Percentiles rank a stretch among this genome's conserved stretches.
phyloP scores from a whole-genome alignment of 2,329 filamentous ascomycete genomes.

The Plectosphaerella cucumerina region DNA sequence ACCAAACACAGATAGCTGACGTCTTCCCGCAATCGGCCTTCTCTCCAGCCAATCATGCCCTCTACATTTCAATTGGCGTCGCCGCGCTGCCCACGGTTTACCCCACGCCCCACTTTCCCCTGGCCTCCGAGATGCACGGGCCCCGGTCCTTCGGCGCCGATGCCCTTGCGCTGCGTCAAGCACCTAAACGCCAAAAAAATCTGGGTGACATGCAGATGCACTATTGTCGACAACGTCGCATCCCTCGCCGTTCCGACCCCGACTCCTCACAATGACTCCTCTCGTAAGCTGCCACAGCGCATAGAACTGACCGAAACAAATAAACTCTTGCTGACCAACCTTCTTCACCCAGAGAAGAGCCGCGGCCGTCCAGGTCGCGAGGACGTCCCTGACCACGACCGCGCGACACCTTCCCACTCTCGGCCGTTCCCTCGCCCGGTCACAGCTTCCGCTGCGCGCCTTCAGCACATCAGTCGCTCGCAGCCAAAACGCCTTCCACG shows the following conservation, averaged over 20 bases:
- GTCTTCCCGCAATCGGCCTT: background rate
- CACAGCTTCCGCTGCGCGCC: conserved; percentile 1
- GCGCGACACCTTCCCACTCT: conserved; percentile 21
- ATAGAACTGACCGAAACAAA: background rate
- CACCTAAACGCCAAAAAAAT: too few species aligned
- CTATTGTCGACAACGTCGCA: too few species aligned
- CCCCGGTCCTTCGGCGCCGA: background rate
- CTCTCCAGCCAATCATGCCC: background rate
- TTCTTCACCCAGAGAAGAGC: conserved; percentile 18
- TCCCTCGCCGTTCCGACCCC: too few species aligned
- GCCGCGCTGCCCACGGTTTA: background rate
- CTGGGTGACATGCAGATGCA: too few species aligned
- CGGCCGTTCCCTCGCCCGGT: background rate
- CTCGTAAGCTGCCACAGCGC: background rate
- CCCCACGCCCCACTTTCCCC: background rate
- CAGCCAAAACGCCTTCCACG: conserved; percentile 55
- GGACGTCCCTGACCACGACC: conserved; percentile 42
- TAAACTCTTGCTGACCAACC: background rate
- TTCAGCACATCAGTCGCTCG: conserved; percentile 10
- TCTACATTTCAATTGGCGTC: background rate
- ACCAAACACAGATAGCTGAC: background rate
- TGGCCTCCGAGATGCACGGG: too few species aligned
- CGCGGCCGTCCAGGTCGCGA: conserved; percentile 20
- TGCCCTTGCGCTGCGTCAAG: background rate
- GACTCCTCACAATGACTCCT: background rate